Evolutionary conservation across 768 basidiomycete species (phyloP).

Genomic region (Mycena vulgaris): DNA sequence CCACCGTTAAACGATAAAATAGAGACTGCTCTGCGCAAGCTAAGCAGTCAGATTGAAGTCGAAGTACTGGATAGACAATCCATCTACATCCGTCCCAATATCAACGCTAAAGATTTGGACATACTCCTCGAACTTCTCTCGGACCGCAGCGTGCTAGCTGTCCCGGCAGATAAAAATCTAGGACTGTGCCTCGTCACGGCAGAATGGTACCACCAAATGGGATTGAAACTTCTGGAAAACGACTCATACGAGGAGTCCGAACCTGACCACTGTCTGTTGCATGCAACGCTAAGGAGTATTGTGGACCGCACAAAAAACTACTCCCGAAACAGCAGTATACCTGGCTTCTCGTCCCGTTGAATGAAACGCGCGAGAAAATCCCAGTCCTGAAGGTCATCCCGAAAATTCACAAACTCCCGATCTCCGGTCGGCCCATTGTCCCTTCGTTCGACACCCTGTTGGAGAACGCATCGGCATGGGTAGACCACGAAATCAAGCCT

Average conservation of each 20-base stretch:
- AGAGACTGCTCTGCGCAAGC: not conserved
- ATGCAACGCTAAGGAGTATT: not conserved
- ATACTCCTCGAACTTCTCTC: slow-evolving; percentile 14
- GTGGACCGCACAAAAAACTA: not conserved
- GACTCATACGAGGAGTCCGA: not conserved
- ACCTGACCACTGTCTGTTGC: not conserved
- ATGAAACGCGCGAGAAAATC: too few species aligned
- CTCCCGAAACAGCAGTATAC: slow-evolving; percentile 22
- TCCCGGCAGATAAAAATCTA: too few species aligned
- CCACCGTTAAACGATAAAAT: not conserved
- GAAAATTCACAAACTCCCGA: too few species aligned
- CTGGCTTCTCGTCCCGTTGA: too few species aligned
- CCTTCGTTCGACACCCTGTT: slow-evolving; percentile 31
- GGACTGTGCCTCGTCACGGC: slow-evolving; percentile 30
- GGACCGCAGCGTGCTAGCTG: slow-evolving; percentile 18
- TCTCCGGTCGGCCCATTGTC: too few species aligned
- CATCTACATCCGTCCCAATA: slow-evolving; percentile 28
- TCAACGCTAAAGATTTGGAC: slow-evolving; percentile 19
- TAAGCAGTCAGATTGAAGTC: slow-evolving; percentile 16
- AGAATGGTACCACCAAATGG: slow-evolving; percentile 24
- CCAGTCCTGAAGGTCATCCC: too few species aligned
- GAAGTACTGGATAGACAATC: slow-evolving; percentile 20
- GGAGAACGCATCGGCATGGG: slow-evolving; percentile 33
- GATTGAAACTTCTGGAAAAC: too few species aligned
- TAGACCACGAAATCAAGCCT: too few species aligned